Conservation (phyloP, 148 eudicot species). For the Rhododendron kiyosumense region DNA sequence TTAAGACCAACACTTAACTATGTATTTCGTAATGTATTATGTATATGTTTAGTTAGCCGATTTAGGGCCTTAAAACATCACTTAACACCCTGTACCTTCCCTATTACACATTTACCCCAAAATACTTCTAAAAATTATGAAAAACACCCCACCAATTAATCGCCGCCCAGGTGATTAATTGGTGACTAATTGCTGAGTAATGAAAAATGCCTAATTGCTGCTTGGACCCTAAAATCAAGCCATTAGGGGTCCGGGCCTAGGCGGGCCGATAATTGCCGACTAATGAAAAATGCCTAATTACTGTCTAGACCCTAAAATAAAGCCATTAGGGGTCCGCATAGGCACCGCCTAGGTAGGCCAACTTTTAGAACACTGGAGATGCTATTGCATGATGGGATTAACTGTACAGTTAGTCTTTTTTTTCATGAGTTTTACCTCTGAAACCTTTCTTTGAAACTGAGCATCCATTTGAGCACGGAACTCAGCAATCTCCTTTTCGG, state of each 20-base stretch:
- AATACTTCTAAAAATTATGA: not conserved
- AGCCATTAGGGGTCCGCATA: not conserved
- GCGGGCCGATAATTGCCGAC: not conserved
- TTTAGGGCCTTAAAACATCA: not conserved
- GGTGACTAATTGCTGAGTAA: not conserved
- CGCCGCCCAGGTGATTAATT: too few species aligned
- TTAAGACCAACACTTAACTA: too few species aligned
- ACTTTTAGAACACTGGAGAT: not conserved
- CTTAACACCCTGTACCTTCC: not conserved
- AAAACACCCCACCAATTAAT: too few species aligned
- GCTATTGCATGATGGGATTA: not conserved
- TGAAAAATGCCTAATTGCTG: not conserved
- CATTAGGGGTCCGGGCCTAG: not conserved
- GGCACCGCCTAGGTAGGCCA: not conserved
- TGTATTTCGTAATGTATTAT: too few species aligned
- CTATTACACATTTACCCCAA: not conserved
- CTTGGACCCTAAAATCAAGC: too few species aligned
- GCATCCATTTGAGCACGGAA: slow-evolving; percentile 85
- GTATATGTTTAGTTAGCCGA: too few species aligned
- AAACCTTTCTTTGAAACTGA: slow-evolving; percentile 64
- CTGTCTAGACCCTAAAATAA: not conserved
- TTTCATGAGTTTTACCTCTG: slow-evolving; percentile 42
- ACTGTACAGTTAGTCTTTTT: not conserved
- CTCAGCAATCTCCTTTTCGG: slow-evolving; percentile 80
- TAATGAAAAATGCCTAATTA: not conserved